A percentile compares a stretch with the other conserved stretches of the same genome.
phyloP scores from a whole-genome alignment of 2,329 filamentous ascomycete genomes.

The Fusarium proliferatum region DNA sequence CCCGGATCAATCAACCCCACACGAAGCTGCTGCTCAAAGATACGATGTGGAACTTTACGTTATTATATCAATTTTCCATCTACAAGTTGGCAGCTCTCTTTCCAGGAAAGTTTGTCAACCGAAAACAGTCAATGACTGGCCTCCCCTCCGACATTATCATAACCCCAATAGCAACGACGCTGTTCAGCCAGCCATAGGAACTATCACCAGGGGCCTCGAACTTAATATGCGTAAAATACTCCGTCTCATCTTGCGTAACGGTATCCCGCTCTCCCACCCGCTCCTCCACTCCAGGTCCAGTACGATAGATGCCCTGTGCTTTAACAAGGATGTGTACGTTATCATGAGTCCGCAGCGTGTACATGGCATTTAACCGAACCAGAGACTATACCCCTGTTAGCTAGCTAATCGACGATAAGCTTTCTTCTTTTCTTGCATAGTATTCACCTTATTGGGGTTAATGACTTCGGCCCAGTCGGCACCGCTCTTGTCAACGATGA shows the following conservation, averaged over 20 bases:
- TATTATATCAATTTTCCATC: not conserved
- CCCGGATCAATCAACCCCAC: not conserved
- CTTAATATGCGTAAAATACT: conserved; percentile 36
- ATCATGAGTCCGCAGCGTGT: conserved; percentile 32
- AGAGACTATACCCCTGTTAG: conserved; percentile 9
- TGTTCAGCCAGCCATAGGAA: conserved; percentile 30
- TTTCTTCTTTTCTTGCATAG: not conserved
- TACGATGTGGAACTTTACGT: not conserved
- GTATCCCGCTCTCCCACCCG: conserved; percentile 9
- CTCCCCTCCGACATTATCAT: conserved; percentile 36
- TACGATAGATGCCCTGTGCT: conserved; percentile 33
- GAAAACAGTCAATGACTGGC: conserved; percentile 37
- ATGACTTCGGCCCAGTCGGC: conserved; percentile 36
- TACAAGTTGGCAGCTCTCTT: conserved; percentile 7
- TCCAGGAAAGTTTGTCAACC: conserved; percentile 37
- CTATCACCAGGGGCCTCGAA: conserved; percentile 33
- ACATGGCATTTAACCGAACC: conserved; percentile 26
- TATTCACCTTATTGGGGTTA: conserved; percentile 27
- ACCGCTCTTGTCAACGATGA: conserved; percentile 32
- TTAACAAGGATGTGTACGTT: conserved; percentile 30
- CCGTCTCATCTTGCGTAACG: conserved; percentile 29
- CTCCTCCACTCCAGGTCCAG: conserved; percentile 18
- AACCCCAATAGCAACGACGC: conserved; percentile 24
- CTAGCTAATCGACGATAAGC: not conserved
- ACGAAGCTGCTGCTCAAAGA: not conserved